Evolutionary conservation across 2,329 filamentous ascomycete species (phyloP).

Genomic region (Aspergillus hiratsukae): DNA sequence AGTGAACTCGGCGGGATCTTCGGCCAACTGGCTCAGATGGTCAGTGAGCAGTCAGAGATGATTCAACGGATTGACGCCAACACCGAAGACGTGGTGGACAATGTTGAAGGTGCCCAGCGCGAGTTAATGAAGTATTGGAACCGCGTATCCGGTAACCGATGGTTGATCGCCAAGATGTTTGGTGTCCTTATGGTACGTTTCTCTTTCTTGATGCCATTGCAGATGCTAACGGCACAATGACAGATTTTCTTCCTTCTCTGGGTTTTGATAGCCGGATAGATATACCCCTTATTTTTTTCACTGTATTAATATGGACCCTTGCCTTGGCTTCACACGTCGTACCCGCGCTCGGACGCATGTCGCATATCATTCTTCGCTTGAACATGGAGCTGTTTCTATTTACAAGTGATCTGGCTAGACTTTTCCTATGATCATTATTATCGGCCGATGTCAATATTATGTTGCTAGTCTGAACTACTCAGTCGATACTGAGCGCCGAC

Average conservation of each 20-base stretch:
- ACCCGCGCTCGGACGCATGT: constrained; percentile 13
- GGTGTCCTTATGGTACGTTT: constrained; percentile 70
- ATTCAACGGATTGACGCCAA: constrained; percentile 96
- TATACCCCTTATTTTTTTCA: constrained; percentile 15
- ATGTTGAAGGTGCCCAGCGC: constrained; percentile 92
- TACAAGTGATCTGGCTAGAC: constrained; percentile 20
- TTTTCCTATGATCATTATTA: constrained; percentile 14
- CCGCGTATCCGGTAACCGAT: constrained; percentile 87
- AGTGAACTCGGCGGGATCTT: constrained; percentile 88
- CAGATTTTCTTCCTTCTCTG: constrained; percentile 76
- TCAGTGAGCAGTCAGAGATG: constrained; percentile 95
- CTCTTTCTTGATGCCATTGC: not conserved
- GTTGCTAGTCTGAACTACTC: not conserved
- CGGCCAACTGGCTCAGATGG: constrained; percentile 92
- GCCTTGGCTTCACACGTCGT: constrained; percentile 11
- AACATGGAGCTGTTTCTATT: constrained; percentile 9
- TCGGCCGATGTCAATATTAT: not conserved
- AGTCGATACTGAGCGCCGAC: not conserved
- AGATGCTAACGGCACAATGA: not conserved
- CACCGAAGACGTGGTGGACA: constrained; percentile 95
- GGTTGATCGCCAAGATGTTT: constrained; percentile 80
- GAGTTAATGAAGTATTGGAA: constrained; percentile 97
- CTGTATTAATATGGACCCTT: constrained; percentile 28
- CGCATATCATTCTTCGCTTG: constrained; percentile 16
- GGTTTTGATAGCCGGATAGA: constrained; percentile 56